Evolutionary conservation across 176 grass and related monocot genomes (phyloP).

Genomic region (Eleusine indica): DNA sequence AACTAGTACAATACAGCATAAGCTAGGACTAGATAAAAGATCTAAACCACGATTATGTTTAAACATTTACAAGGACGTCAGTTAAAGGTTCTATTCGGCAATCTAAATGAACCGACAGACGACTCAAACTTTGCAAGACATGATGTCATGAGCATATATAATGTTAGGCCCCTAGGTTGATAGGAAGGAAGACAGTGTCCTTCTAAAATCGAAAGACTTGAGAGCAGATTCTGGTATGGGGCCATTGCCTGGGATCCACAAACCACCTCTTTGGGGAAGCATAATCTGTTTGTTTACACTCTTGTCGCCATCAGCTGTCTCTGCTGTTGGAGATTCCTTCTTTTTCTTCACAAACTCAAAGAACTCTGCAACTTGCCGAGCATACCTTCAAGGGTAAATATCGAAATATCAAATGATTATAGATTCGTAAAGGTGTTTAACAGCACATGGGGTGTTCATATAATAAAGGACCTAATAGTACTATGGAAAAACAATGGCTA

Average conservation of each 20-base stretch:
- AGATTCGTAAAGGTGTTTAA: not conserved
- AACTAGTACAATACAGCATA: not conserved
- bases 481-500: not conserved
- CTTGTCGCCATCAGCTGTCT: conserved; percentile 33
- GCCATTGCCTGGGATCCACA: conserved; percentile 62
- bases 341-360: conserved; percentile 98
- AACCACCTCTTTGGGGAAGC: conserved; percentile 48
- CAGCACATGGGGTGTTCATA: conserved; percentile 18
- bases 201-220: conserved; percentile 58
- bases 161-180: conserved; percentile 45
- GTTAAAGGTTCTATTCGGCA: not conserved
- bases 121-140: not conserved
- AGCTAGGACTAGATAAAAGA: conserved; percentile 14
- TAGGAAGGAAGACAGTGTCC: conserved; percentile 73
- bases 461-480: not conserved
- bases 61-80: conserved; percentile 22
- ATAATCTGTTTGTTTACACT: conserved; percentile 48
- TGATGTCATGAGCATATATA: not conserved
- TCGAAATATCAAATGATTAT: conserved; percentile 13
- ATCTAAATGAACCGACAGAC: not conserved
- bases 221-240: conserved; percentile 34
- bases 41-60: not conserved
- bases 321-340: conserved; percentile 57
- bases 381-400: conserved; percentile 58
- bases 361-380: conserved; percentile 89